Percentiles rank a stretch among this genome's conserved stretches.
Conservation (phyloP, 495 filamentous ascomycete genomes). For the Lasiosphaeris hirsuta region DNA sequence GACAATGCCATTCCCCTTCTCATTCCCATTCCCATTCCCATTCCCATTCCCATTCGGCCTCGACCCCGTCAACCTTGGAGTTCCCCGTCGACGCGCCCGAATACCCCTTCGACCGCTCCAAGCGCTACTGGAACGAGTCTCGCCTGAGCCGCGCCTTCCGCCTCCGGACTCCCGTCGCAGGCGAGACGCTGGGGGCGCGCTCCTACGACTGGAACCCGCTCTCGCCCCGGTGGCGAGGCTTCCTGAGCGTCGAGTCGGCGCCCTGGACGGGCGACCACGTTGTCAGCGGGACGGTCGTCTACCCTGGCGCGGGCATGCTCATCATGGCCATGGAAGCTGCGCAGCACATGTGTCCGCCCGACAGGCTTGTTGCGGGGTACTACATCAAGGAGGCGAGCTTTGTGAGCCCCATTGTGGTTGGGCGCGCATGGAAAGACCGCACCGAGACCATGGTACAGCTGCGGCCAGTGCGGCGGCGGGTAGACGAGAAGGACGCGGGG, state of each 20-base stretch:
- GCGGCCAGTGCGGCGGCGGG: conserved; percentile 15
- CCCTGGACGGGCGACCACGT: conserved; percentile 51
- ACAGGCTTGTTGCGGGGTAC: conserved; percentile 26
- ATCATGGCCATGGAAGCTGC: conserved; percentile 51
- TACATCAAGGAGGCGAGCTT: conserved; percentile 34
- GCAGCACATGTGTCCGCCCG: conserved; percentile 17
- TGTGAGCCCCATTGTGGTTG: conserved; percentile 32
- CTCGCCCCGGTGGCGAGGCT: conserved; percentile 44
- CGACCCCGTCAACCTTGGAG: conserved; percentile 14
- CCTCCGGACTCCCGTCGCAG: conserved; percentile 26
- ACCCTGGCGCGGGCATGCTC: conserved; percentile 54
- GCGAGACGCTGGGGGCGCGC: conserved; percentile 43
- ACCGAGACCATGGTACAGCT: conserved; percentile 33
- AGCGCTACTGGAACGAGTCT: conserved; percentile 37
- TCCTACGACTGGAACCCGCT: conserved; percentile 35
- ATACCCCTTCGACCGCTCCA: conserved; percentile 38
- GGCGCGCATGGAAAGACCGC: conserved; percentile 24
- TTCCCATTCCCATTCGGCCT: background rate
- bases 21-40: too few species aligned
- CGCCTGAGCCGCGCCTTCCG: conserved; percentile 43
- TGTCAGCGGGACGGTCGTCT: conserved; percentile 37
- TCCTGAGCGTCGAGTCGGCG: conserved; percentile 33
- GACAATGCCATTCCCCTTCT: background rate
- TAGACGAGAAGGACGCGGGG: conserved; percentile 5
- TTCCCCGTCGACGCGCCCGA: conserved; percentile 30